Evolutionary conservation across 345 rosid genomes (phyloP).

Genomic region (Citrus mangshanensis): DNA sequence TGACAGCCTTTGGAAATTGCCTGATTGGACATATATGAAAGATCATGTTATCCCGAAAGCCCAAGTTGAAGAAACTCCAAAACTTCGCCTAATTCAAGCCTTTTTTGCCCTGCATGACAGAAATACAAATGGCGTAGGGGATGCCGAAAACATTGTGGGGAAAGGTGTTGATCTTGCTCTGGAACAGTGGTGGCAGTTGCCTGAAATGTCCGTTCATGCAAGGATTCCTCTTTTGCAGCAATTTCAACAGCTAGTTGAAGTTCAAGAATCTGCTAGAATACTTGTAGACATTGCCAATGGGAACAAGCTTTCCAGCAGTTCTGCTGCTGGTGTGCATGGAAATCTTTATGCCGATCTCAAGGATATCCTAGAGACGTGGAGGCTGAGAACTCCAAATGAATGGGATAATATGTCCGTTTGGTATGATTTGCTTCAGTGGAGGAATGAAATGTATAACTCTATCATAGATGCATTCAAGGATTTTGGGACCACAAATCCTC

Average conservation of each 20-base stretch:
- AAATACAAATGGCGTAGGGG: slow-evolving; percentile 74
- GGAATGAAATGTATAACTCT: slow-evolving; percentile 94
- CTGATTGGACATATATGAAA: slow-evolving; percentile 93
- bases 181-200: slow-evolving; percentile 99
- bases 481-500: slow-evolving; percentile 59
- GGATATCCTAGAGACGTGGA: slow-evolving; percentile 98
- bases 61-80: slow-evolving; percentile 98
- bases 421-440: slow-evolving; percentile 98
- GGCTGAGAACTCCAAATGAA: slow-evolving; percentile 94
- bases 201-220: slow-evolving; percentile 96
- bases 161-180: slow-evolving; percentile 97
- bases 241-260: slow-evolving; percentile 97
- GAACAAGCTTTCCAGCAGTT: slow-evolving; percentile 61
- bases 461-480: slow-evolving; percentile 97
- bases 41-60: slow-evolving; percentile 98
- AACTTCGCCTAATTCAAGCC: slow-evolving; percentile 88
- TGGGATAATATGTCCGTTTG: slow-evolving; percentile 98
- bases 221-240: slow-evolving; percentile 95
- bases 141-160: slow-evolving; percentile 85
- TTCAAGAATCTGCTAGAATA: slow-evolving; percentile 93
- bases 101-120: slow-evolving; percentile 90
- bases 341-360: slow-evolving; percentile 90
- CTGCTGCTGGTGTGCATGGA: slow-evolving; percentile 68
- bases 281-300: slow-evolving; percentile 89
- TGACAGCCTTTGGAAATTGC: slow-evolving; percentile 92